Conservation (phyloP, 2,329 filamentous ascomycete species). For the Fusarium compactum region DNA sequence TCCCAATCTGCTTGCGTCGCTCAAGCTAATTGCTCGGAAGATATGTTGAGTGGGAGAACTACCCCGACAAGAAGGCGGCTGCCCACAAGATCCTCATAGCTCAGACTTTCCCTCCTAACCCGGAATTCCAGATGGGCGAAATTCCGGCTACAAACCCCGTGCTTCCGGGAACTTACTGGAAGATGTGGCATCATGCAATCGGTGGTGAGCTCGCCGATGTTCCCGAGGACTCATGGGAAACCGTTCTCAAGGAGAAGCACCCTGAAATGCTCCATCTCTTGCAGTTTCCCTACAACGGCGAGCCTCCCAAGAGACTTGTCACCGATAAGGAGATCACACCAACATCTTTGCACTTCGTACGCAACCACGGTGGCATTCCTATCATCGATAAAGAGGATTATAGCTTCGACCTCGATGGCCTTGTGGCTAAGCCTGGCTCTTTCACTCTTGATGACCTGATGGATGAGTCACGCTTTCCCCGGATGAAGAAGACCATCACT, state of each 20-base stretch:
- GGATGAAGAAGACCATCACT: conserved; percentile 68
- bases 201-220: conserved; percentile 56
- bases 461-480: conserved; percentile 70
- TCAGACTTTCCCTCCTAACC: conserved; percentile 51
- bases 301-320: conserved; percentile 70
- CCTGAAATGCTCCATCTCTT: conserved; percentile 71
- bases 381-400: conserved; percentile 69
- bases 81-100: conserved; percentile 63
- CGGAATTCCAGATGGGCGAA: conserved; percentile 68
- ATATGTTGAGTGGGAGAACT: conserved; percentile 78
- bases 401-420: conserved; percentile 67
- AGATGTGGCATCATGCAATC: conserved; percentile 67
- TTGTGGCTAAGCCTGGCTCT: conserved; percentile 68
- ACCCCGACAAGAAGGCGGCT: conserved; percentile 73
- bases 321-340: conserved; percentile 68
- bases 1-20: neutral
- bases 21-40: conserved; percentile 41
- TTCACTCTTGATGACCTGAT: conserved; percentile 71
- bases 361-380: conserved; percentile 79
- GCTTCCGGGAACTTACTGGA: conserved; percentile 67
- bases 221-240: conserved; percentile 69
- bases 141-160: conserved; percentile 70
- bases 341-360: conserved; percentile 71
- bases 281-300: conserved; percentile 74
- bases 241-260: conserved; percentile 68